Evolutionary conservation across 1,284 basidiomycete species (phyloP), one percentile per base, ranked within the genome.

Genomic region (Boletus smithii): DNA sequence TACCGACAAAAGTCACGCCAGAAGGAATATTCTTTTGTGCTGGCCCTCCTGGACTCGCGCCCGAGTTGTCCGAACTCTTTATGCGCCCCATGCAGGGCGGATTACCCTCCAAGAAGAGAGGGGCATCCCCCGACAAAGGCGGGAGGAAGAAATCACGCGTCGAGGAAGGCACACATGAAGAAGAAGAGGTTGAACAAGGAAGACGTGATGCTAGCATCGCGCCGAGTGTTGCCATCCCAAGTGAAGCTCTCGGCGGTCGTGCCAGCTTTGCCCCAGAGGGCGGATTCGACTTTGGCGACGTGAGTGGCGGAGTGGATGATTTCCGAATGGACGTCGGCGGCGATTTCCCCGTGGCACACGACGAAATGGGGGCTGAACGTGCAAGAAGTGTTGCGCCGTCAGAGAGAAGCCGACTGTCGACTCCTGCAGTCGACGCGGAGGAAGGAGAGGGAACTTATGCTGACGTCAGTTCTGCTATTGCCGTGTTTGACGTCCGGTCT

Each of bases 11-110:
- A 61, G 72, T 79, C 31, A 85, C 83, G 5, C 72, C 83, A 8
- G 77, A 81, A 36, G 86, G 83, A 14, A 81, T 81, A 10, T 85
- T 84, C 68, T 84, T 93, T 65, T 89, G 80, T 58, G 88, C 85
- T 37, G 92, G 85, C 0, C 90, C 91, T 10, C 83, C 83, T 10
- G 90, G 89, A 3, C 70, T 93, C 22, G 81, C 84, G 0, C 86
- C 89, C 0, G 90, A 95, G 65, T 75, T 97, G 8, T 76, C 79
- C 1, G 80, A 87, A 48, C 70, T 97, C 48, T 97, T 97, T 71
- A 76, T 88, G 69, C 86, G 91, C 44, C 90, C 91, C n/a, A 56
- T 83, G 9, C 73, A 68, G 42, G 72, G 70, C 18, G 67, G 74
- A 10, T 53, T 62, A 45, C 70, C 53, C 38, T 66, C 69, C 44